A percentile compares a stretch with the other conserved stretches of the same genome.
These are phyloP conservation scores for Ophiostoma ips DNA, from an alignment of 2,329 filamentous ascomycete species.

Conservation along the genomic window DNA sequence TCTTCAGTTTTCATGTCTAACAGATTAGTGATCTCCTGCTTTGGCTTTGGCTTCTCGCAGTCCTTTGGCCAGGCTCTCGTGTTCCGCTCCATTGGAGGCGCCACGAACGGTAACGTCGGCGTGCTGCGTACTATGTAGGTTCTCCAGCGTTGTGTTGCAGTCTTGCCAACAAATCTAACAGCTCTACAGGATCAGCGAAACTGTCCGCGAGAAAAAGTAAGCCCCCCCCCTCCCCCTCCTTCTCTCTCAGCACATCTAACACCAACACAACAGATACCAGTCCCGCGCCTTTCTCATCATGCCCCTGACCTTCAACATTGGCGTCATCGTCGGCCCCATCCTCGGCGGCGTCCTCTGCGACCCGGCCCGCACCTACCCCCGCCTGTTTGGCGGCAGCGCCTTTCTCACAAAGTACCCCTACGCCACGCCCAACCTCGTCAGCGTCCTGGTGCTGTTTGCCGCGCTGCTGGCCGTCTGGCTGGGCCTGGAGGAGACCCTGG, in stretches of 20 bases:
- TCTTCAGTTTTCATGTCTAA: neutral
- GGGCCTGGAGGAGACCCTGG: slow-evolving; percentile 39
- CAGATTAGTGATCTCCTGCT: slow-evolving; percentile 34
- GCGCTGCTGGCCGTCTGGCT: slow-evolving; percentile 33
- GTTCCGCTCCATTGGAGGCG: slow-evolving; percentile 51
- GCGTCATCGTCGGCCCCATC: slow-evolving; percentile 44
- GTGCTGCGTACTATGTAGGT: slow-evolving; percentile 56
- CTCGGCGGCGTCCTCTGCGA: slow-evolving; percentile 33
- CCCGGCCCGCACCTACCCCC: slow-evolving; percentile 28
- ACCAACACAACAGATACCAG: slow-evolving; percentile 23
- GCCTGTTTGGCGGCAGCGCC: slow-evolving; percentile 29
- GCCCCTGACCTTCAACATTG: slow-evolving; percentile 60
- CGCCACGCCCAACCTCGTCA: slow-evolving; percentile 40
- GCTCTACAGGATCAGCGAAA: slow-evolving; percentile 28
- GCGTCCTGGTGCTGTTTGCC: slow-evolving; percentile 30
- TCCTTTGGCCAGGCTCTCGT: slow-evolving; percentile 47
- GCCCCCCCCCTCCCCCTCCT: neutral
- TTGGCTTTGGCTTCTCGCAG: slow-evolving; percentile 58
- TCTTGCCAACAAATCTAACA: neutral
- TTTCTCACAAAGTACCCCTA: slow-evolving; percentile 39
- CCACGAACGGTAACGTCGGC: slow-evolving; percentile 59
- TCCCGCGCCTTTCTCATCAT: slow-evolving; percentile 30
- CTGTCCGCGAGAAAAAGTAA: slow-evolving; percentile 24
- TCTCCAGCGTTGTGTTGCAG: neutral
- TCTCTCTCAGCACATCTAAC: neutral